phyloP scores from a whole-genome alignment of 2,329 filamentous ascomycete species.

The Epichloe coenophiala region DNA sequence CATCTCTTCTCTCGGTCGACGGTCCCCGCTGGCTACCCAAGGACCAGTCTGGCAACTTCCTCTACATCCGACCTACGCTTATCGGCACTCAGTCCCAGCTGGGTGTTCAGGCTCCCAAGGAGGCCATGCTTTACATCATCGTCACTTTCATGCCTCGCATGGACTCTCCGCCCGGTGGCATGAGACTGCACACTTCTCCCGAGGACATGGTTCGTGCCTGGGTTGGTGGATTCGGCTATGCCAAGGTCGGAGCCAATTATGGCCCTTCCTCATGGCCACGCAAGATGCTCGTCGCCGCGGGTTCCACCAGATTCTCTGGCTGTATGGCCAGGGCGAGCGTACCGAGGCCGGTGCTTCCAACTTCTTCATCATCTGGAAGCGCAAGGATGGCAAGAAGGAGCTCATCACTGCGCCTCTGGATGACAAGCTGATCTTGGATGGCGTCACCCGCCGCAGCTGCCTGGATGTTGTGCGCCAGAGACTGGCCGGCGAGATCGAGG shows the following conservation, averaged over 20 bases:
- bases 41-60: constrained; percentile 51
- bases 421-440: constrained; percentile 73
- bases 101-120: constrained; percentile 64
- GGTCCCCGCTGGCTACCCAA: constrained; percentile 68
- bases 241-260: constrained; percentile 90
- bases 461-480: constrained; percentile 57
- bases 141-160: constrained; percentile 47
- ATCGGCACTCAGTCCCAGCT: constrained; percentile 73
- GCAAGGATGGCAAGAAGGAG: constrained; percentile 37
- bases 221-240: constrained; percentile 85
- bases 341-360: constrained; percentile 89
- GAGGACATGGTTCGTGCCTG: constrained; percentile 81
- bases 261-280: constrained; percentile 72
- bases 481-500: constrained; percentile 45
- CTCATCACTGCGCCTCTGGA: constrained; percentile 75
- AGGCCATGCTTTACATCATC: constrained; percentile 84
- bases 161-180: constrained; percentile 37
- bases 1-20: constrained; percentile 57
- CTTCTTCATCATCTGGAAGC: constrained; percentile 74
- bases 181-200: constrained; percentile 65
- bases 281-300: constrained; percentile 58
- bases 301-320: constrained; percentile 87
- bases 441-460: constrained; percentile 73
- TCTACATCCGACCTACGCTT: constrained; percentile 79
- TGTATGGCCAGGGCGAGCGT: constrained; percentile 66